Conservation (phyloP, 225 moss, liverwort and hornwort species). For the Anthoceros angustus region DNA sequence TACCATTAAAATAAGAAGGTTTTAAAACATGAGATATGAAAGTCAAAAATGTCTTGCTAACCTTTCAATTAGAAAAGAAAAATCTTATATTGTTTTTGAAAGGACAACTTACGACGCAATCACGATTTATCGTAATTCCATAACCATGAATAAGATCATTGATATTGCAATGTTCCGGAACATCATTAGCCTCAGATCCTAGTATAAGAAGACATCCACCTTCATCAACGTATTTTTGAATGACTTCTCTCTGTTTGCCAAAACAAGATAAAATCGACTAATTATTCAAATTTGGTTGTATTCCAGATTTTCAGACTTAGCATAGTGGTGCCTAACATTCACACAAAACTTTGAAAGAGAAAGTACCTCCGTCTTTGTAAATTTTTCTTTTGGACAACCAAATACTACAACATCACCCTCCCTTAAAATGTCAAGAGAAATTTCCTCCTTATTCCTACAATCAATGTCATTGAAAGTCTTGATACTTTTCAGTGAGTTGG, state of each 20-base stretch:
- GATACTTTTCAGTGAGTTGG: background rate
- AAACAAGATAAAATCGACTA: background rate
- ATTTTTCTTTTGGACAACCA: conserved; percentile 48
- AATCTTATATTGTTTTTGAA: background rate
- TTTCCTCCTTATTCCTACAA: conserved; percentile 40
- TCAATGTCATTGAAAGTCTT: background rate
- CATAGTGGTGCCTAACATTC: too few species aligned
- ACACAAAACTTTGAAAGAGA: background rate
- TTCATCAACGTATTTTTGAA: conserved; percentile 30
- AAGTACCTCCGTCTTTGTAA: conserved; percentile 35
- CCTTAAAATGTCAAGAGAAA: conserved; percentile 31
- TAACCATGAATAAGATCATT: conserved; percentile 42
- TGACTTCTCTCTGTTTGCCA: conserved; percentile 22
- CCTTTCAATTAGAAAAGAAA: background rate
- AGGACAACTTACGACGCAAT: conserved; percentile 45
- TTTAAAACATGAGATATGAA: background rate
- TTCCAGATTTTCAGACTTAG: too few species aligned
- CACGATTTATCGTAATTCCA: conserved; percentile 51
- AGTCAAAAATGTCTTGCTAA: background rate
- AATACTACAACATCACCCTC: conserved; percentile 32
- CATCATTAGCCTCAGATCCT: conserved; percentile 28
- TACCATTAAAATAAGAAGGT: background rate
- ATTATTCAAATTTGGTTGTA: background rate
- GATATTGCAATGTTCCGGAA: background rate
- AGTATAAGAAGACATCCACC: conserved; percentile 55